Evolutionary conservation across 768 basidiomycete species (phyloP), one percentile per base, ranked within the genome.

Genomic region (Asterophora parasitica): DNA sequence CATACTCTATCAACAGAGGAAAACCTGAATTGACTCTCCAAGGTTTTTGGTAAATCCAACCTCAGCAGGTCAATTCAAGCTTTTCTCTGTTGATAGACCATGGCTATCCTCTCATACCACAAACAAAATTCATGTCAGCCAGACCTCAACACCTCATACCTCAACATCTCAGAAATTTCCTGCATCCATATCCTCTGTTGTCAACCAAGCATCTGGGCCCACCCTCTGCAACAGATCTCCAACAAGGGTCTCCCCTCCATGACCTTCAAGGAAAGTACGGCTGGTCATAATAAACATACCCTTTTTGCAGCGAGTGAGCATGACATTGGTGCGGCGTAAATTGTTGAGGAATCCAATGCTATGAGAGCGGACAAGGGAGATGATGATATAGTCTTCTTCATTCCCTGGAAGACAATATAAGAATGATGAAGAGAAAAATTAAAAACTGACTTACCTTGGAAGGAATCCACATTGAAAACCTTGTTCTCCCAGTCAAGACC

Each of bases 401-500:
- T 92, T 91, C 9, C 89, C 90, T 91, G 52, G 45, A 12, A 52
- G 16, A 17, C 10, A 23, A 28, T 44, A 44, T 35, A 19, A 43
- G 33, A 42, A 31, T 28, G 42, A 43, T 28, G 49, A 44, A n/a
- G 51, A 46, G 36, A 50, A 33, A 28, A 45, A 40, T 12, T 50
- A 26, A 44, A 36, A 85, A 6, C 23, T 23, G 23, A 23, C 23
- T 23, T 23, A 23, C 88, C 88, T 79, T 90, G 88, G 52, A 90
- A 90, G 7, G 87, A 84, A 61, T 91, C 88, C 49, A 91, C 85
- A 76, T 85, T 90, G 63, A 88, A 91, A 57, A 82, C 83, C 47
- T 76, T 89, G 55, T 91, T 76, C 28, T 72, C 66, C 83, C 83
- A 88, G 2, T 67, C 48, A 1, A 92, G 63, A 0, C 69, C 73